Evolutionary conservation across 179 eudicot genomes (phyloP), one percentile per base, ranked within the genome.

Genomic region (Nepenthes alata): DNA sequence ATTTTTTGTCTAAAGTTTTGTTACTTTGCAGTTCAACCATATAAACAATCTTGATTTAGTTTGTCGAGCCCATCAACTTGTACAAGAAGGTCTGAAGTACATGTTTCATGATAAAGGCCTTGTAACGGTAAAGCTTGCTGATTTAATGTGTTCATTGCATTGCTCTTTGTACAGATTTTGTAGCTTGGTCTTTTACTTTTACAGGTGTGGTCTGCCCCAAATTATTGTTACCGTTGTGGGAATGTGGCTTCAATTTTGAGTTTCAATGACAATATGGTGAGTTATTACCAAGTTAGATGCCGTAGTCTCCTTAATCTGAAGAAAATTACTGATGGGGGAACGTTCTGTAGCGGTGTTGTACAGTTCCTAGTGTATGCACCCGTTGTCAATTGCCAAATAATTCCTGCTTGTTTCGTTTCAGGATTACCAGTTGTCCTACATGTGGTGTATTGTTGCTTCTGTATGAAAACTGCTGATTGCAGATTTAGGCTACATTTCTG

Each of bases 81-180:
- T 93, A 37, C 98, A 93, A 71, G 98, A 93, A 87, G 98, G 98
- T 74, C 84, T 93, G 16, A 93, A 93, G 70, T 93, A 93, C 83
- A 93, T 93, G 98, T 93, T 93, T 71, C 98, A 93, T 71, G 98
- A 93, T 74, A 93, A 93, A 77, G 98, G 98, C 79, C 96, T 93
- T 51, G 98, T 93, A 35, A 93, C 98, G 74, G 98, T 93, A 74
- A 79, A 11, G 4, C 54, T 36, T 54, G 83, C 45, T 79, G 69
- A 73, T 66, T 14, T 71, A 11, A 7, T n/a, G 12, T 48, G 47
- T 50, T 53, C 35, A 44, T 41, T 41, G 45, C 8, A 41, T 7
- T 41, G 45, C 45, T 41, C 5, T 25, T 25, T 25, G 25, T 25
- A 7, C 37, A 48, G 25, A 60, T 34, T 15, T 57, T 2, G 13